Percentiles rank a stretch among this genome's conserved stretches.
Conservation (phyloP, 2,329 filamentous ascomycete genomes). For the Monilinia fructicola region DNA sequence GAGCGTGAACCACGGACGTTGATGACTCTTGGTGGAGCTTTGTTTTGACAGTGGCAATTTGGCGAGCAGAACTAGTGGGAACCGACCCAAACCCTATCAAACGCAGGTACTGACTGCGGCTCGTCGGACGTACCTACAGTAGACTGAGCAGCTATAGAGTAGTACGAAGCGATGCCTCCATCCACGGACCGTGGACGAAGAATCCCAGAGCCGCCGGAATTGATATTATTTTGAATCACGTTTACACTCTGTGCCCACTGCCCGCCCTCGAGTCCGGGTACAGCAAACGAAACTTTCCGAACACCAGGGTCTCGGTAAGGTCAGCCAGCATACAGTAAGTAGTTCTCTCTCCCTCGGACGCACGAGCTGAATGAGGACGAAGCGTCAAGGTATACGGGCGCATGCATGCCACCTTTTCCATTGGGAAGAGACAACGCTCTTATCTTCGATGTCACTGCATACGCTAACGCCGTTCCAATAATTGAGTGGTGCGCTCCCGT, state of each 20-base stretch:
- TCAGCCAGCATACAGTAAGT: conserved; percentile 7
- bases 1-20: no score
- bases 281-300: not conserved
- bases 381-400: not conserved
- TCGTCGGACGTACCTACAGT: not conserved
- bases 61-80: not conserved
- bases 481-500: not conserved
- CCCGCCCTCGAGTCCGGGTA: not conserved
- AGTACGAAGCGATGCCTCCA: not conserved
- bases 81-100: not conserved
- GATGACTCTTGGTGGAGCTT: not conserved
- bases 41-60: not conserved
- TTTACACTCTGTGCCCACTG: not conserved
- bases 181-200: not conserved
- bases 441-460: no score
- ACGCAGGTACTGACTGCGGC: conserved; percentile 1
- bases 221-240: not conserved
- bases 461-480: not conserved
- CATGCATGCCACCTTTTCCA: not conserved
- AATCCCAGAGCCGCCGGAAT: not conserved
- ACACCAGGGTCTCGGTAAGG: not conserved
- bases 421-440: not conserved
- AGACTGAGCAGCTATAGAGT: not conserved
- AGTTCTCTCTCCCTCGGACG: no score
- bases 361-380: not conserved